A percentile compares a stretch with the other conserved stretches of the same genome.
Evolutionary conservation across 1,284 basidiomycete genomes (phyloP).

Genomic region (Tylopilus microsporus): DNA sequence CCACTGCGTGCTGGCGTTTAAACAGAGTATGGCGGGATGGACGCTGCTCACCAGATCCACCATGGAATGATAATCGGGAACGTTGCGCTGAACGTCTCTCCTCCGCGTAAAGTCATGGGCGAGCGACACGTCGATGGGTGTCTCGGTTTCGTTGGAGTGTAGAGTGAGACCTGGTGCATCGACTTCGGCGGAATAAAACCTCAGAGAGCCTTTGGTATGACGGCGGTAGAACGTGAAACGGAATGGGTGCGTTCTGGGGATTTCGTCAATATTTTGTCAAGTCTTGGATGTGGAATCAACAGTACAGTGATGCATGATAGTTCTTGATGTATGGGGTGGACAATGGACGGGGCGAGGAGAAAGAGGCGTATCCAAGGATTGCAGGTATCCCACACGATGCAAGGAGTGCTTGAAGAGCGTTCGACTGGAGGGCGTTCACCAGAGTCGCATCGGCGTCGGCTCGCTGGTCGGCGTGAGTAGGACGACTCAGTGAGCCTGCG

Average conservation of each 20-base stretch:
- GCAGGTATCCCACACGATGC: constrained; percentile 23
- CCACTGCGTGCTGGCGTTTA: constrained; percentile 21
- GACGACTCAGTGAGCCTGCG: not conserved
- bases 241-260: constrained; percentile 22
- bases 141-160: constrained; percentile 5
- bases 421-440: constrained; percentile 8
- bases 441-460: constrained; percentile 20
- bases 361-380: constrained; percentile 26
- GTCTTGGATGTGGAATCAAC: constrained; percentile 3
- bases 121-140: constrained; percentile 20
- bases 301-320: constrained; percentile 15
- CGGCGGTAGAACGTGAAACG: constrained; percentile 47
- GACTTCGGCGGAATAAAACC: constrained; percentile 52
- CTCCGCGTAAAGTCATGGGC: constrained; percentile 28
- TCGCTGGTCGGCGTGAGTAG: constrained; percentile 15
- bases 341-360: constrained; percentile 9
- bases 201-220: constrained; percentile 44
- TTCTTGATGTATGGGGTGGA: constrained; percentile 20
- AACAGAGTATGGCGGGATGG: not conserved
- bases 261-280: constrained; percentile 10
- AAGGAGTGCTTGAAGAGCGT: constrained; percentile 5
- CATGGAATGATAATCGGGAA: constrained; percentile 16
- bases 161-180: constrained; percentile 27
- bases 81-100: not conserved
- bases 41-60: constrained; percentile 24